phyloP scores from a whole-genome alignment of 805 yeast species.

The Brettanomyces nanus region DNA sequence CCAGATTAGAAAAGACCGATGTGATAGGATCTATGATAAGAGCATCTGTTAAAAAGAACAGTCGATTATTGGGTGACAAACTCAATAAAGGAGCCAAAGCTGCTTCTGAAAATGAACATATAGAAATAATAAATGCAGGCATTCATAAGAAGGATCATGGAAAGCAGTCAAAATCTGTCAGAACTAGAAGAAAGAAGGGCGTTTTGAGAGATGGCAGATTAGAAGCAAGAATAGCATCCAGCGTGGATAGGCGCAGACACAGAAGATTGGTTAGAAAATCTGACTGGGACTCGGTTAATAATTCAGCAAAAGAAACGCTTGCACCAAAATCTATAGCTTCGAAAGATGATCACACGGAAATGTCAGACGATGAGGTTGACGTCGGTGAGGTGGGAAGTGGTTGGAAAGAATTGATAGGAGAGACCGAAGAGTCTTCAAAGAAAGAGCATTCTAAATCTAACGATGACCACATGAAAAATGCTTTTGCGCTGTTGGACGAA shows the following conservation, averaged over 20 bases:
- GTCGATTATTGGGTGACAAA: conserved; percentile 49
- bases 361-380: conserved; percentile 7
- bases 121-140: background rate
- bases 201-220: conserved; percentile 12
- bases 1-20: conserved; percentile 54
- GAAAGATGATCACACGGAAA: conserved; percentile 1
- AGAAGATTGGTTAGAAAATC: conserved; percentile 58
- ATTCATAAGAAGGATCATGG: conserved; percentile 18
- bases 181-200: conserved; percentile 10
- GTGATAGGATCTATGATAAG: conserved; percentile 58
- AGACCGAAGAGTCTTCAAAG: background rate
- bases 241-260: conserved; percentile 54
- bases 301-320: conserved; percentile 29
- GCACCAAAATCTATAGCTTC: conserved; percentile 5
- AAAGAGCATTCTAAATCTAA: conserved; percentile 1
- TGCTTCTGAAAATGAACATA: background rate
- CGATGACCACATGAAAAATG: conserved; percentile 12
- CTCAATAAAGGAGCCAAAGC: conserved; percentile 30
- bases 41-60: conserved; percentile 52
- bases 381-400: conserved; percentile 1
- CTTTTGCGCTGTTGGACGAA: conserved; percentile 20
- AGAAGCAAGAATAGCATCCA: conserved; percentile 47
- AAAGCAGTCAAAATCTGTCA: conserved; percentile 21
- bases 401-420: conserved; percentile 1
- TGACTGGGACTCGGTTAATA: conserved; percentile 65